Percentiles rank a stretch among this genome's conserved stretches.
Evolutionary conservation across 768 basidiomycete genomes (phyloP).

Genomic region (Lactifluus volemus): DNA sequence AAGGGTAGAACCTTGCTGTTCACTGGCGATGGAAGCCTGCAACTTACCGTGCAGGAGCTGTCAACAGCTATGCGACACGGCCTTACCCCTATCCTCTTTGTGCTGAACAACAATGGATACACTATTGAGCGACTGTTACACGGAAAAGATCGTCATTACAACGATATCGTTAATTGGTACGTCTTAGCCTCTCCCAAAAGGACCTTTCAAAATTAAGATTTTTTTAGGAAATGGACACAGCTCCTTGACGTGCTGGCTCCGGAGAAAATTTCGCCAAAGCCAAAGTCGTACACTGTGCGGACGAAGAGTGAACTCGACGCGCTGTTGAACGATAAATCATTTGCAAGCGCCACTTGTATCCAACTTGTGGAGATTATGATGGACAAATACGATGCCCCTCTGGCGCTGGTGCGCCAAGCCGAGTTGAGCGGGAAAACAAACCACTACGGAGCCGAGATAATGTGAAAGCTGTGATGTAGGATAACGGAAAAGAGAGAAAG

Average conservation of each 20-base stretch:
- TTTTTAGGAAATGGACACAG: constrained; percentile 49
- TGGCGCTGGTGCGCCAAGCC: constrained; percentile 46
- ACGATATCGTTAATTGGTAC: constrained; percentile 73
- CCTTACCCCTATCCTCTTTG: constrained; percentile 76
- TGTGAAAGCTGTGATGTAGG: neutral
- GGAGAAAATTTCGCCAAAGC: constrained; percentile 34
- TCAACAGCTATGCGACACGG: constrained; percentile 72
- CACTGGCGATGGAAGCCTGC: constrained; percentile 79
- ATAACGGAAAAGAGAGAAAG: neutral
- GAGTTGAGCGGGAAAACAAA: constrained; percentile 47
- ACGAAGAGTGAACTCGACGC: constrained; percentile 58
- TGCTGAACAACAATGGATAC: constrained; percentile 76
- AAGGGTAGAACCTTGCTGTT: constrained; percentile 68
- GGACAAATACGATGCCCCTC: constrained; percentile 64
- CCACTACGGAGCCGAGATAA: constrained; percentile 27
- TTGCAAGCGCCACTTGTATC: constrained; percentile 55
- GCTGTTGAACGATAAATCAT: constrained; percentile 55
- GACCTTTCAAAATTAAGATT: neutral
- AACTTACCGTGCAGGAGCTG: constrained; percentile 74
- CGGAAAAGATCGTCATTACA: constrained; percentile 65
- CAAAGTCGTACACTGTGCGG: constrained; percentile 56
- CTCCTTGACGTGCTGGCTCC: constrained; percentile 56
- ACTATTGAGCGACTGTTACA: constrained; percentile 80
- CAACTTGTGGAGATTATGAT: constrained; percentile 79
- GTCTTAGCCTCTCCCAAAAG: constrained; percentile 8